Base-by-base conservation (phyloP, 257 asterid species). In the Primulina huaijiensis region DNA sequence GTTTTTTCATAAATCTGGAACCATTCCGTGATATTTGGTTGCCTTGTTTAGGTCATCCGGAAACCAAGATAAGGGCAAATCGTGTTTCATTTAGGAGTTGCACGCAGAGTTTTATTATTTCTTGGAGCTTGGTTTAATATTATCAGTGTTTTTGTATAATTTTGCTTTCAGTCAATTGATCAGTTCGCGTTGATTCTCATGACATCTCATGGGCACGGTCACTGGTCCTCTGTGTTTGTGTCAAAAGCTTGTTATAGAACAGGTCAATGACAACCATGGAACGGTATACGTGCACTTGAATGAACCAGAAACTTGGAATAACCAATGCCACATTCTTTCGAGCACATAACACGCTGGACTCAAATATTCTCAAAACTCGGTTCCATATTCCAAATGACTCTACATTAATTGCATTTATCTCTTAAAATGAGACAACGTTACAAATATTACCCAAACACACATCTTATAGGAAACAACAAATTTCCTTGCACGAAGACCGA, bases 51-150 rank as follows among this genome's bases (percentile, higher is more conserved):
- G 67, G 38, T 52, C 21, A 67, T 38, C 38, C 64, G 63, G 37
- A 37, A 69, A 74, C 67, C 46, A 60, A 61, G 68, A 67, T 55
- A 50, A 58, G 33, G 50, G 11, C 40, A 62, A 64, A 58, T 69
- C 73, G 40, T 56, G 65, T 40, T 71, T 59, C 25, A 30, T 60
- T 17, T 21, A 69, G 27, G 27, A 58, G 70, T 21, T 65, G 58
- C 59, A 20, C 64, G 27, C 27, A 68, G 37, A 19, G 3, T 69
- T 65, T 33, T 58, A 61, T 30, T 46, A 20, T 50, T 46, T 0
- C 46, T 57, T 17, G 57, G 57, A 50, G 57, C 5, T 14, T 5
- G 62, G 53, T 23, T 25, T 61, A 65, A 37, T 14, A 60, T 56
- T 33, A 3, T 67, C 14, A 57, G 30, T 53, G 33, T 35, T 70